A percentile compares a stretch with the other conserved stretches of the same genome.
Evolutionary conservation across 805 yeast species (phyloP).

Genomic region (Ogataea ramenticola): DNA sequence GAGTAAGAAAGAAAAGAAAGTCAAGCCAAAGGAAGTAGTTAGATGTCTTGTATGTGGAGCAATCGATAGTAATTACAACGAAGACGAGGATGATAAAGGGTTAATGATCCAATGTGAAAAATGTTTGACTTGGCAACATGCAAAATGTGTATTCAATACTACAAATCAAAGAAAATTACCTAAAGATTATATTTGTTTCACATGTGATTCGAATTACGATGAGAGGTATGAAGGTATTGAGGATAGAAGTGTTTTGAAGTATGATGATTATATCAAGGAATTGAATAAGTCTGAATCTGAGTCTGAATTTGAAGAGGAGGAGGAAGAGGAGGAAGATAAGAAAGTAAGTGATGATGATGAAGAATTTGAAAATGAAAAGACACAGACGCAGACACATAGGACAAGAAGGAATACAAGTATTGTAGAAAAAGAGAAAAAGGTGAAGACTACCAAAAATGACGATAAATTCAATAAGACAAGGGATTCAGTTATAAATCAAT

Average conservation of each 20-base stretch:
- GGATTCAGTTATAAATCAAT: constrained; percentile 44
- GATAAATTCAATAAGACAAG: constrained; percentile 28
- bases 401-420: constrained; percentile 5
- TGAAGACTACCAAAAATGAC: not conserved
- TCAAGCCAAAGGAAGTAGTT: constrained; percentile 33
- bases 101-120: constrained; percentile 60
- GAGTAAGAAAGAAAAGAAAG: constrained; percentile 19
- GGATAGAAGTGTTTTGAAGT: constrained; percentile 20
- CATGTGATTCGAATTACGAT: constrained; percentile 35
- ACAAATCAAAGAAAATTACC: constrained; percentile 33
- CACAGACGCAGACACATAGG: constrained; percentile 7
- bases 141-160: constrained; percentile 49
- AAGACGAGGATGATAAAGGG: constrained; percentile 44
- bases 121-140: constrained; percentile 71
- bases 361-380: constrained; percentile 11
- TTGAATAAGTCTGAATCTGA: constrained; percentile 4
- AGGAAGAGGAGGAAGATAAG: constrained; percentile 4
- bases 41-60: constrained; percentile 59
- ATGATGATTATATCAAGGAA: constrained; percentile 17
- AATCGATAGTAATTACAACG: constrained; percentile 49
- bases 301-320: constrained; percentile 1
- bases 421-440: constrained; percentile 1
- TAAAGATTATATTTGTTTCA: constrained; percentile 43
- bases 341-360: constrained; percentile 6
- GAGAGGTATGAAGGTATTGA: not conserved